phyloP scores from a whole-genome alignment of 2,329 filamentous ascomycete genomes.

The Periconia digitata region DNA sequence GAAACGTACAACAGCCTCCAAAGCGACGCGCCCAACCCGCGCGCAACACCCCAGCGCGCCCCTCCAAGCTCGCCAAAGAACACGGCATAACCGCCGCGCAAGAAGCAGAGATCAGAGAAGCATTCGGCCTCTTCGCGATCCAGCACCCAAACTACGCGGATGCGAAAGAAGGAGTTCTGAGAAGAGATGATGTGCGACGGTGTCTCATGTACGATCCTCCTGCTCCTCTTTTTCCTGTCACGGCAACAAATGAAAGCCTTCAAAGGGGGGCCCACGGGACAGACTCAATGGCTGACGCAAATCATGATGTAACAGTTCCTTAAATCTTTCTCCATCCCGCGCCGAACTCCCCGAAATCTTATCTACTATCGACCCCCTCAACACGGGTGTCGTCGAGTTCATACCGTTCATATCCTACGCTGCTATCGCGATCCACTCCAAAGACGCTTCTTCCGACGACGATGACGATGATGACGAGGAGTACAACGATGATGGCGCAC shows the following conservation, averaged over 20 bases:
- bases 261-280: no score
- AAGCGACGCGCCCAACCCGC: constrained; percentile 29
- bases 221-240: not conserved
- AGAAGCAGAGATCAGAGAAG: constrained; percentile 88
- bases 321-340: constrained; percentile 69
- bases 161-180: constrained; percentile 60
- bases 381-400: constrained; percentile 76
- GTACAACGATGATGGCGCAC: constrained; percentile 28
- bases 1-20: constrained; percentile 24
- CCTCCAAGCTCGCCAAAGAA: constrained; percentile 89
- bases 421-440: constrained; percentile 74
- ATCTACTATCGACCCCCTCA: constrained; percentile 79
- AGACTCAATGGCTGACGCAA: no score
- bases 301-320: constrained; percentile 62
- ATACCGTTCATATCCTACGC: constrained; percentile 83
- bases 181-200: constrained; percentile 48
- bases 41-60: constrained; percentile 49
- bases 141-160: constrained; percentile 59
- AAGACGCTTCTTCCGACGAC: constrained; percentile 27
- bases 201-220: constrained; percentile 52
- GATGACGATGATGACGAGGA: constrained; percentile 51
- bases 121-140: constrained; percentile 74
- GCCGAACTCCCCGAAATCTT: constrained; percentile 76
- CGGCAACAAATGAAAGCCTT: no score
- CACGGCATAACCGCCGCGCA: constrained; percentile 82